Conservation (phyloP, 352 stramenopile species). For the Phytophthora boehmeriae region DNA sequence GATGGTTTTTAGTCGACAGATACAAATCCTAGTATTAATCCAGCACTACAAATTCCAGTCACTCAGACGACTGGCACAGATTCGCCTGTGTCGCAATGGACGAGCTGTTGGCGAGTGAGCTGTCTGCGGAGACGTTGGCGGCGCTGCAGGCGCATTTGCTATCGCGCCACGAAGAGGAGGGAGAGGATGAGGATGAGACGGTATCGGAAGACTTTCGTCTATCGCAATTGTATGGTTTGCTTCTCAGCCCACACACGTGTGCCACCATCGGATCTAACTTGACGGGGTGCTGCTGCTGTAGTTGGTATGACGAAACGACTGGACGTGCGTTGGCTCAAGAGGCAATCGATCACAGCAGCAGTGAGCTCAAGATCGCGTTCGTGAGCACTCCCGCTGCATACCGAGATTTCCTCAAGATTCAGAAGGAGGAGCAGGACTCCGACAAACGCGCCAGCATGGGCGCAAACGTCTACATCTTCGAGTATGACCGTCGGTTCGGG, state of each 20-base stretch:
- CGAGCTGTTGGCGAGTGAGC: conserved; percentile 41
- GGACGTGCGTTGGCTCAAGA: conserved; percentile 47
- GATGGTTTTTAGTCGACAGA: no score
- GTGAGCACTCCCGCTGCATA: conserved; percentile 55
- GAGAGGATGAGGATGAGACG: conserved; percentile 21
- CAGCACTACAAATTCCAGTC: not conserved
- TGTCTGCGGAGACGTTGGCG: conserved; percentile 51
- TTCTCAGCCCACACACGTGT: not conserved
- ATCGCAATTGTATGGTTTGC: conserved; percentile 49
- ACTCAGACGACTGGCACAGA: not conserved
- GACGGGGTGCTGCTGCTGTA: not conserved
- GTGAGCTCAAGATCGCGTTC: conserved; percentile 47
- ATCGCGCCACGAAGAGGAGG: conserved; percentile 29
- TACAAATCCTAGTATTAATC: no score
- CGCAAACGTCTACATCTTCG: conserved; percentile 56
- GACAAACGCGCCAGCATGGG: conserved; percentile 33
- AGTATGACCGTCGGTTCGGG: conserved; percentile 53
- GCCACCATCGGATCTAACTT: not conserved
- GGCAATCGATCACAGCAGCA: conserved; percentile 48
- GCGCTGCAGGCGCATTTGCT: conserved; percentile 52
- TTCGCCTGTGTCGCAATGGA: conserved; percentile 25
- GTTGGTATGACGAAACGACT: conserved; percentile 55
- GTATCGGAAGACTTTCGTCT: conserved; percentile 58
- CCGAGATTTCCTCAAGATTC: conserved; percentile 42
- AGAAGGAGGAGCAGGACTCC: conserved; percentile 34